Evolutionary conservation across 768 basidiomycete species (phyloP), one percentile per base, ranked within the genome.

Genomic region (Clavulina sp.): DNA sequence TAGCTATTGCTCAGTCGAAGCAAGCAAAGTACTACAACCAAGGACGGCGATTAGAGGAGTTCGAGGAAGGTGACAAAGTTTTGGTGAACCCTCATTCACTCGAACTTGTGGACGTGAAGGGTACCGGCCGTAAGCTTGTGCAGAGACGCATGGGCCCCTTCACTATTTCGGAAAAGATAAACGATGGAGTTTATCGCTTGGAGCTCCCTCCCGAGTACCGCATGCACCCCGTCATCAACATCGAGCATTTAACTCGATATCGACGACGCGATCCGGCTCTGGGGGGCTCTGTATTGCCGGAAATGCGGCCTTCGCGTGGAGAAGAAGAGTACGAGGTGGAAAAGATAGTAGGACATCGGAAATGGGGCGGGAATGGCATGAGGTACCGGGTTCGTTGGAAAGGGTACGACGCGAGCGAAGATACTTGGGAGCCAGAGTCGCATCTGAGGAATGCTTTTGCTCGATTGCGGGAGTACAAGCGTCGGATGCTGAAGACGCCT

Each of bases 191-290:
- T 7, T 67, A 68, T 50, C 59, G 54, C 2, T 32, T 67, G 1
- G 48, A 62, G 2, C 13, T 67, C 7, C 67, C 67, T 0, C 53
- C 52, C 0, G 60, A 61, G 0, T 63, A 64, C 53, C 52, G 57
- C 1, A 65, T 62, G 1, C 63, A 66, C 51, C 63, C 64, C 3
- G 57, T 68, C 3, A 33, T 68, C 2, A 66, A 65, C 41, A 64
- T 68, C 4, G 57, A 58, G 0, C 66, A 67, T 44, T 56, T 68
- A 24, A 38, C 34, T 38, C 9, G 34, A 19, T 38, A 38, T 19
- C 19, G 19, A 9, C 9, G 34, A 38, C 19, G 34, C 9, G 34
- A 19, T 9, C 34, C 9, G 34, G 34, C 34, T 19, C 34, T 9
- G 19, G 34, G 9, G 9, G 19, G 34, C 34, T 38, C 9, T 9